phyloP scores from a whole-genome alignment of 345 rosid genomes.

The Isatis tinctoria region DNA sequence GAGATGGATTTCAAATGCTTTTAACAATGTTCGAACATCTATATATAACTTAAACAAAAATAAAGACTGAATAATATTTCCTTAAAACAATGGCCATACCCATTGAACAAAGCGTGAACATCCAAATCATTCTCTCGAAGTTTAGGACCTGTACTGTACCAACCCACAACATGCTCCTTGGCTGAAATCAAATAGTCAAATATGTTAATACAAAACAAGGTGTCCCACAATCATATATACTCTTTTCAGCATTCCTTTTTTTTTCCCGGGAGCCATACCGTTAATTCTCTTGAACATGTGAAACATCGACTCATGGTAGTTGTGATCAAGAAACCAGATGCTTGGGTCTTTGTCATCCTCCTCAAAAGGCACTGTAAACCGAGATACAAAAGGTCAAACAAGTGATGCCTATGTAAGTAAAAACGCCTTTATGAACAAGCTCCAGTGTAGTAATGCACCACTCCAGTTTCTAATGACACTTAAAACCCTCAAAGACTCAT shows the following conservation, averaged over 20 bases:
- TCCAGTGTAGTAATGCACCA: background rate
- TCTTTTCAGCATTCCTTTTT: background rate
- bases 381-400: background rate
- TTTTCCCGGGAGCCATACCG: constrained; percentile 28
- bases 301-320: constrained; percentile 93
- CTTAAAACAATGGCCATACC: constrained; percentile 36
- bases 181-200: constrained; percentile 43
- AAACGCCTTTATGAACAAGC: background rate
- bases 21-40: background rate
- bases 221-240: background rate
- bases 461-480: background rate
- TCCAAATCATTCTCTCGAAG: constrained; percentile 86
- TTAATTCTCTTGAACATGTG: constrained; percentile 97
- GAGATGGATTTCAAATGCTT: background rate
- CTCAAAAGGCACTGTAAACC: constrained; percentile 78
- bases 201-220: background rate
- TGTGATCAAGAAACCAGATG: constrained; percentile 97
- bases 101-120: constrained; percentile 65
- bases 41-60: background rate
- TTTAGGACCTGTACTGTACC: constrained; percentile 96
- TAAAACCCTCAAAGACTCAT: background rate
- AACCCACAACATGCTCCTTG: constrained; percentile 96
- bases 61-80: background rate
- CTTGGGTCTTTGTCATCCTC: constrained; percentile 91
- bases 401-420: background rate